A percentile compares a stretch with the other conserved stretches of the same genome.
These are phyloP conservation scores for Cadophora malorum DNA, from an alignment of 2,329 filamentous ascomycete species.

Conservation along the genomic window DNA sequence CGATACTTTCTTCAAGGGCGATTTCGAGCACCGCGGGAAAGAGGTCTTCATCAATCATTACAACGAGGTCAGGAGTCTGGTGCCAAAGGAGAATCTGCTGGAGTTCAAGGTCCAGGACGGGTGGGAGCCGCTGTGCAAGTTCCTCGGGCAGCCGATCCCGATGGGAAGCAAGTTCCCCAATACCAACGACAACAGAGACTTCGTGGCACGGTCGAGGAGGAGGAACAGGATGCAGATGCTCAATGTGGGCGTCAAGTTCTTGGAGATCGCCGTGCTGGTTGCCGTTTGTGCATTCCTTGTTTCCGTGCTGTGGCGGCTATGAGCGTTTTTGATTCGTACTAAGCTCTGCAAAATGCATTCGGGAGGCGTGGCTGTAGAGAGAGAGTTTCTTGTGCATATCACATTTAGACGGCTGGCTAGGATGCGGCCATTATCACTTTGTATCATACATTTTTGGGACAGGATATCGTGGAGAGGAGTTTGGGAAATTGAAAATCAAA, in stretches of 20 bases:
- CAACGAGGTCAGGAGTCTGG: constrained; percentile 55
- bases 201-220: constrained; percentile 52
- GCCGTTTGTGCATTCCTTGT: constrained; percentile 22
- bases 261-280: constrained; percentile 22
- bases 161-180: constrained; percentile 50
- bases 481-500: not conserved
- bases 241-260: constrained; percentile 47
- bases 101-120: constrained; percentile 53
- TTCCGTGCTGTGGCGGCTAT: constrained; percentile 21
- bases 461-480: not conserved
- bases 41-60: constrained; percentile 65
- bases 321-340: constrained; percentile 7
- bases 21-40: constrained; percentile 70
- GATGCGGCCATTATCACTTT: not conserved
- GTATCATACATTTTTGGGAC: not conserved
- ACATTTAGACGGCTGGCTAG: not conserved
- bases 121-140: constrained; percentile 54
- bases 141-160: constrained; percentile 45
- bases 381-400: not conserved
- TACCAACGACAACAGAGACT: constrained; percentile 56
- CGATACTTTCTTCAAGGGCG: constrained; percentile 70
- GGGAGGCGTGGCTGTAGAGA: constrained; percentile 1
- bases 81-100: constrained; percentile 50
- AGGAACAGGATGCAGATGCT: constrained; percentile 56
- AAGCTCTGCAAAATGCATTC: not conserved